Percentiles rank a stretch among this genome's conserved stretches.
These are phyloP conservation scores for Pholiota microspora DNA, from an alignment of 768 basidiomycete species.

Conservation along the genomic window DNA sequence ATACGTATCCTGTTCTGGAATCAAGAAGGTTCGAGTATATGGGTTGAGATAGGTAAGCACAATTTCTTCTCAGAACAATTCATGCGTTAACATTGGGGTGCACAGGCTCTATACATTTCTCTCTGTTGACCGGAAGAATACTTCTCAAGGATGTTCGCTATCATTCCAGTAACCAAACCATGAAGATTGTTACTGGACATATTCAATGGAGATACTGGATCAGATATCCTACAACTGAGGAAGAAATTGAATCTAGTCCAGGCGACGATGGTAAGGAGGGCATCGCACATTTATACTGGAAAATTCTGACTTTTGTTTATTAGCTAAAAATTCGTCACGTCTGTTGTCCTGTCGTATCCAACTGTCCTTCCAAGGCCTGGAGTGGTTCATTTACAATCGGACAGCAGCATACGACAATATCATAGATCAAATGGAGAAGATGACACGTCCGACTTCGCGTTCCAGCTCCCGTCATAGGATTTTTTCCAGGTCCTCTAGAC, in stretches of 20 bases:
- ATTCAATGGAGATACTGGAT: constrained; percentile 96
- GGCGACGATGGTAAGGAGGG: constrained; percentile 61
- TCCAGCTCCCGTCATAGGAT: constrained; percentile 36
- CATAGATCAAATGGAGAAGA: constrained; percentile 64
- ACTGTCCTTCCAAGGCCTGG: constrained; percentile 77
- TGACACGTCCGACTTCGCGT: constrained; percentile 32
- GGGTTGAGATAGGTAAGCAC: constrained; percentile 75
- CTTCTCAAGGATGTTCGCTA: constrained; percentile 87
- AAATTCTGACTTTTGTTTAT: background rate
- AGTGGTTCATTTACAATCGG: constrained; percentile 92
- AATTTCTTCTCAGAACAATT: background rate
- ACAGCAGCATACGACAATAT: constrained; percentile 90
- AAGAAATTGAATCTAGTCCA: constrained; percentile 52
- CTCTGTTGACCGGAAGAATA: constrained; percentile 82
- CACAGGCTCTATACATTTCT: constrained; percentile 88
- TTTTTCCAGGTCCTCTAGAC: constrained; percentile 37
- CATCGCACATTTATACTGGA: background rate
- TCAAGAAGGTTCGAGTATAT: constrained; percentile 69
- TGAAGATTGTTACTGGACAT: constrained; percentile 80
- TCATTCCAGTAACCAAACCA: constrained; percentile 89
- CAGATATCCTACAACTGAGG: constrained; percentile 72
- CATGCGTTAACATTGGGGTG: constrained; percentile 1
- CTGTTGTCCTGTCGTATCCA: constrained; percentile 77
- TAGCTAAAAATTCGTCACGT: constrained; percentile 32
- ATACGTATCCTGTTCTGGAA: constrained; percentile 81